Evolutionary conservation across 345 rosid genomes (phyloP), one percentile per base, ranked within the genome.

Genomic region (Salix purpurea): DNA sequence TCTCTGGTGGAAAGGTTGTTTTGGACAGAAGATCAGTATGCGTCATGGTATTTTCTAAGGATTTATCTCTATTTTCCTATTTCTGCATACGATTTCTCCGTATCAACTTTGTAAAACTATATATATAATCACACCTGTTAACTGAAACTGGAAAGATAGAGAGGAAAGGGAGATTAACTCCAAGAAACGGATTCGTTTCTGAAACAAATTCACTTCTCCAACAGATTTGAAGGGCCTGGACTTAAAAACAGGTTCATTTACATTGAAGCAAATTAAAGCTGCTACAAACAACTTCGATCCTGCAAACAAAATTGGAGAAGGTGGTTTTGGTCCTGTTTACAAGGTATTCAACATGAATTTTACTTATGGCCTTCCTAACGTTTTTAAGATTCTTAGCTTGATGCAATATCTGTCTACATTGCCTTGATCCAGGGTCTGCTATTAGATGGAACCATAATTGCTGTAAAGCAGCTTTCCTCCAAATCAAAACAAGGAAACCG

Each of bases 391-490:
- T 40, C 46, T 26, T 11, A 58, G 46, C 0, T 10, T 10, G 46
- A 40, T 40, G 46, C 46, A 40, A 40, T 40, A 40, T 7, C 2
- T 2, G 13, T 11, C 46, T 11, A 10, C 11, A 42, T 42, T 42
- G 12, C 48, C 48, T 42, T 42, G 48, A 42, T 42, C 15, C 69
- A 92, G 95, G 97, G 95, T 39, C 77, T 66, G 61, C 74, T 89
- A 77, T 30, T 82, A 52, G 97, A 90, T 83, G 94, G 90, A 14
- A 87, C 86, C 58, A 71, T 81, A 28, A 77, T 90, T 69, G 97
- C 92, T 21, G 94, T 91, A 42, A 91, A 91, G 86, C 92, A 88
- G 52, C 96, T 89, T 54, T 91, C 96, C 56, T 83, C 96, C 1
- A 88, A 85, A 82, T 91, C 96, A 9, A 84, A 77, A 54, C 97